Base-by-base conservation (phyloP, 768 basidiomycete species). In the Infundibulicybe gibba region DNA sequence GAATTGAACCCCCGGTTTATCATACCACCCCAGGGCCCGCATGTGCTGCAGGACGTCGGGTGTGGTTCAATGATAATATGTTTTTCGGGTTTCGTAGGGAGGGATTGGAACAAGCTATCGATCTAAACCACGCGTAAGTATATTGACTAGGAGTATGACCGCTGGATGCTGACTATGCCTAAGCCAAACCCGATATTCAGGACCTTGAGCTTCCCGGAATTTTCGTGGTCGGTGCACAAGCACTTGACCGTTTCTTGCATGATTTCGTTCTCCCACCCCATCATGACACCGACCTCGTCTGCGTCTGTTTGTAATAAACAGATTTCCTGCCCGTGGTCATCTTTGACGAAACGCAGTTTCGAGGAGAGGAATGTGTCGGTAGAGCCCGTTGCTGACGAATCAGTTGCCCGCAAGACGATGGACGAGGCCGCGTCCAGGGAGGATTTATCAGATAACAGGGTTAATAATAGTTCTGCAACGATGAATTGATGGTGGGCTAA, bases 21-120 rank as follows among this genome's bases (percentile, higher is more conserved):
- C 73, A 58, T 88, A 80, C 87, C 95, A 97, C 0, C 94, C 83
- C 13, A 65, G 71, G 21, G 74, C 67, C 51, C 76, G 79, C 82
- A 97, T 93, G 55, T 90, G 76, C 41, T 72, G 66, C n/a, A 97
- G 75, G 3, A 98, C 94, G 58, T 94, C 89, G 0, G 87, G 87
- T 99, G 97, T 1, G 95, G 84, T 66, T 99, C 97, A 47, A 97
- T 83, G 55, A 99, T 95, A 48, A 89, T 81, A 62, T 99, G 97
- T 37, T 78, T 68, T 12, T 72, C 57, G 0, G 94, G 93, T 30
- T 70, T 70, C 5, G 69, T 67, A 3, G 76, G 59, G 12, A 87
- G 66, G 3, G 70, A 61, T 66, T 94, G 90, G 63, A 97, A 91
- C 35, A 90, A 67, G 19, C 70, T 70, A 60, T 97, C 94, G 54